phyloP scores from a whole-genome alignment of 176 grass and related monocot genomes.

The Metroxylon sagu region DNA sequence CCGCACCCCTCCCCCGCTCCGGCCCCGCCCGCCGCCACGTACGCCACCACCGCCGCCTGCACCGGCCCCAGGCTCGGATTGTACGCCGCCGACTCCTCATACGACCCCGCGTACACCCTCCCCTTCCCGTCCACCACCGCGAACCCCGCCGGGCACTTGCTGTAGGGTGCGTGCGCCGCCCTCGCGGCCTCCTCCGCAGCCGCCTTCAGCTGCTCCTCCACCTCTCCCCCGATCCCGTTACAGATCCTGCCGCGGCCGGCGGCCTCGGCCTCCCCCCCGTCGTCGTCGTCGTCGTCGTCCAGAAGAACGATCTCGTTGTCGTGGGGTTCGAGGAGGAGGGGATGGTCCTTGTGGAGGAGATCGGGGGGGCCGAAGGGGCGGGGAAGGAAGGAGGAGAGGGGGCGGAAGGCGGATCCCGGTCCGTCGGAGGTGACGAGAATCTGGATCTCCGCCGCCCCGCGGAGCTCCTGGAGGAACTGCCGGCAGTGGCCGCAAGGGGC shows the following conservation, averaged over 20 bases:
- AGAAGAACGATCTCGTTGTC: constrained; percentile 29
- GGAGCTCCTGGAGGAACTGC: constrained; percentile 95
- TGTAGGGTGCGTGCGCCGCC: constrained; percentile 72
- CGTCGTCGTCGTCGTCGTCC: constrained; percentile 4
- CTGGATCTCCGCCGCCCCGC: constrained; percentile 56
- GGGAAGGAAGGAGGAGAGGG: constrained; percentile 57
- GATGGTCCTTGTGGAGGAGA: constrained; percentile 48
- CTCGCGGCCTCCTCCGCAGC: constrained; percentile 55
- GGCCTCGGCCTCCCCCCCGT: neutral
- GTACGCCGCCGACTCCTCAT: constrained; percentile 73
- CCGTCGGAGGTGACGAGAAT: constrained; percentile 74
- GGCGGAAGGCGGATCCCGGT: constrained; percentile 43
- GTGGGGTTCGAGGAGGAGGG: constrained; percentile 70
- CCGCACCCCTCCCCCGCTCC: constrained; percentile 5
- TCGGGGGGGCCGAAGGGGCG: constrained; percentile 70
- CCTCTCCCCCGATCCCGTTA: neutral
- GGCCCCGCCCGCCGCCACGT: constrained; percentile 31
- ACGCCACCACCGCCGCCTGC: constrained; percentile 77
- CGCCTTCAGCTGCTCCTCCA: constrained; percentile 32
- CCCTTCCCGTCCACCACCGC: constrained; percentile 60
- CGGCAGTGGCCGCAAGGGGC: constrained; percentile 95
- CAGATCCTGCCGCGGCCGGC: constrained; percentile 29
- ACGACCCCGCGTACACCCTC: constrained; percentile 58
- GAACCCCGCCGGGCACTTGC: constrained; percentile 63
- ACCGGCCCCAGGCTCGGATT: constrained; percentile 81